Base-by-base conservation (phyloP, 2,329 filamentous ascomycete genomes). In the Pseudogymnoascus sp. region DNA sequence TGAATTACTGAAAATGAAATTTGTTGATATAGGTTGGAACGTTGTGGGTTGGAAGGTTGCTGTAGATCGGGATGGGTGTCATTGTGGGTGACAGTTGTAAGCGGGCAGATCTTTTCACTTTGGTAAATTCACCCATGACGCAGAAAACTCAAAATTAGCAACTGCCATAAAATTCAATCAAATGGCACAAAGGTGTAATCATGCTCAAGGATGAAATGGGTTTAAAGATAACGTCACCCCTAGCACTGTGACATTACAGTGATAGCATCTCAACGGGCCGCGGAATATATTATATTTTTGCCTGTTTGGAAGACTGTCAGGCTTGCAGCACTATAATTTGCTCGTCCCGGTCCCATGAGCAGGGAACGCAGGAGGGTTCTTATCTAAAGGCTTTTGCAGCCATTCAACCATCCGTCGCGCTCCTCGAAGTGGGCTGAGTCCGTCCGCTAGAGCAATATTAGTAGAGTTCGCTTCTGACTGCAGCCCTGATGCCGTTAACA, bases 341-440 rank as follows among this genome's bases (percentile, higher is more conserved):
- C 48, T 55, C 35, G 5, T 39, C 4, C 58, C 58, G 1, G 29
- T 18, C 12, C 37, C 35, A 59, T 59, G 58, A 27, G 39, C 21
- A 27, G 58, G 58, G 4, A 71, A 72, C 4, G 70, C 66, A 10
- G 71, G 71, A 18, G 70, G 68, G 13, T 65, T 64, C 3, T 68
- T 48, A 40, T 72, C 68, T 5, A 72, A 65, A 4, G 71, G 70
- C 13, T 61, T 36, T 42, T 70, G 67, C 29, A 72, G 64, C 70
- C 70, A 72, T 18, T 67, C 60, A 8, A 72, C 65, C 71, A 72
- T 70, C 58, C 71, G 64, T 29, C 64, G 61, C 27, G 66, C 68
- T 4, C 68, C 70, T 58, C 67, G 67, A 37, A 67, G 61, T 12
- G 71, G 71, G 15, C 67, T 70, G 42, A 72, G 59, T 13, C 69